phyloP scores from a whole-genome alignment of 1,284 basidiomycete species.

The Leccinum griseonigrum region DNA sequence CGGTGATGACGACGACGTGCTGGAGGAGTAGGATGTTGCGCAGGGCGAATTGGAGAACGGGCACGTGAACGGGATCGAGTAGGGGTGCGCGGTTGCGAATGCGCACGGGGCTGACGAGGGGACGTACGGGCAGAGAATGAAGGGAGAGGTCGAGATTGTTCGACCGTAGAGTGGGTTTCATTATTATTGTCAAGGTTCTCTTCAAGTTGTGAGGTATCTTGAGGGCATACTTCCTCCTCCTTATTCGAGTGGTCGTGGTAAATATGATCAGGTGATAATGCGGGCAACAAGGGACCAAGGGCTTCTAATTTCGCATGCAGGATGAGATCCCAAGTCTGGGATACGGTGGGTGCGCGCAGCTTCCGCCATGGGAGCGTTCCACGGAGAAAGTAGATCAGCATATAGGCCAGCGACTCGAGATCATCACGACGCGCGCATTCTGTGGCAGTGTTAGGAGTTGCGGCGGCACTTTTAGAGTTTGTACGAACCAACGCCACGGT shows the following conservation, averaged over 20 bases:
- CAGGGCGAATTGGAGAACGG: slow-evolving; percentile 5
- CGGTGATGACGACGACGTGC: slow-evolving; percentile 15
- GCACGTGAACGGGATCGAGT: slow-evolving; percentile 12
- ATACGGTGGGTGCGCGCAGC: slow-evolving; percentile 71
- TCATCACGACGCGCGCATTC: slow-evolving; percentile 90
- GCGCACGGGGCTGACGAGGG: slow-evolving; percentile 15
- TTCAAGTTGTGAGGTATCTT: slow-evolving; percentile 12
- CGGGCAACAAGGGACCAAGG: slow-evolving; percentile 19
- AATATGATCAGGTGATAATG: slow-evolving; percentile 20
- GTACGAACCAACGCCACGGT: slow-evolving; percentile 78
- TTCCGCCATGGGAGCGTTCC: slow-evolving; percentile 91
- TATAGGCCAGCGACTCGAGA: slow-evolving; percentile 89
- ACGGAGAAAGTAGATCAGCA: slow-evolving; percentile 90
- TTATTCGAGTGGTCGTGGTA: slow-evolving; percentile 9
- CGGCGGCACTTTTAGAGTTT: neutral
- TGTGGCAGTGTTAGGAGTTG: slow-evolving; percentile 26
- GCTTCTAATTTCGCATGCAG: slow-evolving; percentile 65
- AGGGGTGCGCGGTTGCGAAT: slow-evolving; percentile 21
- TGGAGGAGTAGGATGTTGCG: slow-evolving; percentile 14
- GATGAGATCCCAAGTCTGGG: slow-evolving; percentile 79
- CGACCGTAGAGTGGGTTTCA: slow-evolving; percentile 10
- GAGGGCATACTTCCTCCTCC: neutral
- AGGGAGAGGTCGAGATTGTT: slow-evolving; percentile 19
- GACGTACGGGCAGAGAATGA: slow-evolving; percentile 7
- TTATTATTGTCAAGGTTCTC: slow-evolving; percentile 13